Base-by-base conservation (phyloP, 495 filamentous ascomycete species). In the Haplographium delicatum region DNA sequence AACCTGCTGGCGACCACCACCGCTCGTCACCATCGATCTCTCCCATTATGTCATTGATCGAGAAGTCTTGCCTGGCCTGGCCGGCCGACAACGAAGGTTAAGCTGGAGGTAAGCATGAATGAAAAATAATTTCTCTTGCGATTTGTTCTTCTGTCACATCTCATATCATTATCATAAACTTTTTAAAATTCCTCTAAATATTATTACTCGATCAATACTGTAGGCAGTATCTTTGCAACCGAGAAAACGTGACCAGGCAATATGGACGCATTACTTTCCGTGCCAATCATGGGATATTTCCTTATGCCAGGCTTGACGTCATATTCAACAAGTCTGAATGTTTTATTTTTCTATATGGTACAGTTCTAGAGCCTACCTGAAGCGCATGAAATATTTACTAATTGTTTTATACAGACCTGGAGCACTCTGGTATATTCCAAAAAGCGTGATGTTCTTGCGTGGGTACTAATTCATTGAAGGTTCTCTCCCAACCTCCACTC, bases 261-360 rank as follows among this genome's bases (percentile, higher is more conserved):
- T 47, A 76, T 89, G 69, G 79, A 83, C 58, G 66, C 80, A 13
- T 62, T 90, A 31, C 67, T 93, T 43, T 83, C 84, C 0, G 67
- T 94, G 44, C 88, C 89, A 3, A 66, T 88, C 23, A 65, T 88
- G 20, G 85, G 64, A 76, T 72, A 75, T 82, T 64, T 81, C 79
- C 65, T 71, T 46, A 62, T 71, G 16, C 69, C 72, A 5, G 63
- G 70, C 16, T 52, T 76, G 23, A 72, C 71, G n/a, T 78, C 78
- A 8, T 90, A 83, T 68, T 83, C 81, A 38, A 90, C 89, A 2
- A 88, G 80, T 10, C 70, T 95, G 50, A 96, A 95, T 62, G 61
- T 95, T 15, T 63, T 95, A 40, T 91, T 95, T 69, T 95, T 96
- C 69, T 91, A 89, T 65, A 80, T 83, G 65, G 57, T 56, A 56